These are phyloP conservation scores for sunflower (Helianthus annuus) DNA, from an alignment of 129 eudicot species.

Conservation along the genomic window HanXRQr2.0-SUNRISE NC_035433.2:130187757-130188256, in stretches of 20 bases:
- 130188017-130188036: slow-evolving; percentile 73
- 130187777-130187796: slow-evolving; percentile 17
- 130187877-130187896: slow-evolving; percentile 87
- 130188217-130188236: too few species aligned
- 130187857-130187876: slow-evolving; percentile 88
- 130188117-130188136: slow-evolving; percentile 4
- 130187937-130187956: slow-evolving; percentile 91
- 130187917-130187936: slow-evolving; percentile 87
- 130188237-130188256: neutral
- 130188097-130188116: slow-evolving; percentile 1
- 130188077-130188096: slow-evolving; percentile 13
- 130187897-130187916: slow-evolving; percentile 69
- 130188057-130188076: slow-evolving; percentile 6
- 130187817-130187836: slow-evolving; percentile 49
- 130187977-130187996: slow-evolving; percentile 70
- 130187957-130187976: slow-evolving; percentile 77
- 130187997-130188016: slow-evolving; percentile 74
- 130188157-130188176: neutral
- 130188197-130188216: too few species aligned
- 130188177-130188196: too few species aligned
- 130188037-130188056: slow-evolving; percentile 74
- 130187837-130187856: slow-evolving; percentile 51
- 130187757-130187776: slow-evolving; percentile 8
- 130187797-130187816: slow-evolving; percentile 12
- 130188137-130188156: neutral